Percentiles rank a stretch among this genome's conserved stretches.
Conservation (phyloP, 2,329 filamentous ascomycete genomes). For the Colletotrichum neosansevieriae region DNA sequence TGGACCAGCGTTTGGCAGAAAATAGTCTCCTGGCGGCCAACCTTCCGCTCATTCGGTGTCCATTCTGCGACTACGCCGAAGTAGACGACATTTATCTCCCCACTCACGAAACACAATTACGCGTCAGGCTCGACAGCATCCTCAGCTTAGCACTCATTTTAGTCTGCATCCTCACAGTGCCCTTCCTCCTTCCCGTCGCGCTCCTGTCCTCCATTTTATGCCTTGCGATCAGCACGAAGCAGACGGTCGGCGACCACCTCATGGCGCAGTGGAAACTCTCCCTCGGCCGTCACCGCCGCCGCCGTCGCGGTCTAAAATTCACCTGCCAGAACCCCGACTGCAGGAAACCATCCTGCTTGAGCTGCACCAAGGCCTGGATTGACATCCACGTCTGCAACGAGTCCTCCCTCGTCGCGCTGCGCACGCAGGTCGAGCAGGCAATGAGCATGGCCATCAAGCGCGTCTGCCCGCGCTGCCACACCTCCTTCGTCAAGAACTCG, state of each 20-base stretch:
- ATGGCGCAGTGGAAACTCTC: constrained; percentile 67
- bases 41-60: constrained; percentile 83
- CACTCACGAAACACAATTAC: constrained; percentile 64
- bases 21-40: constrained; percentile 80
- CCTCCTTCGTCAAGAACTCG: constrained; percentile 90
- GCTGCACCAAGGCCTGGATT: constrained; percentile 84
- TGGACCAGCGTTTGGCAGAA: constrained; percentile 83
- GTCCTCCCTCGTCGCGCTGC: constrained; percentile 82
- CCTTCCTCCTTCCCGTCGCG: constrained; percentile 67
- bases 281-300: constrained; percentile 75
- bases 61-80: constrained; percentile 93
- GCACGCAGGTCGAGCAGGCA: constrained; percentile 90
- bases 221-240: constrained; percentile 57
- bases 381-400: constrained; percentile 94
- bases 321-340: constrained; percentile 79
- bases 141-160: constrained; percentile 63
- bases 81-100: constrained; percentile 81
- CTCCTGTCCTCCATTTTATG: constrained; percentile 60
- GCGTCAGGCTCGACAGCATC: constrained; percentile 65
- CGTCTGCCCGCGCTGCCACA: constrained; percentile 91
- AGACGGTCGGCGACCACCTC: constrained; percentile 57
- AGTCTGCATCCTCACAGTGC: constrained; percentile 65
- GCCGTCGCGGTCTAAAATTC: constrained; percentile 81
- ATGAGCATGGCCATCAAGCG: constrained; percentile 96
- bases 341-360: constrained; percentile 78